These are phyloP conservation scores for Margaritispora aquatica DNA, from an alignment of 495 filamentous ascomycete genomes.

Conservation along the genomic window DNA sequence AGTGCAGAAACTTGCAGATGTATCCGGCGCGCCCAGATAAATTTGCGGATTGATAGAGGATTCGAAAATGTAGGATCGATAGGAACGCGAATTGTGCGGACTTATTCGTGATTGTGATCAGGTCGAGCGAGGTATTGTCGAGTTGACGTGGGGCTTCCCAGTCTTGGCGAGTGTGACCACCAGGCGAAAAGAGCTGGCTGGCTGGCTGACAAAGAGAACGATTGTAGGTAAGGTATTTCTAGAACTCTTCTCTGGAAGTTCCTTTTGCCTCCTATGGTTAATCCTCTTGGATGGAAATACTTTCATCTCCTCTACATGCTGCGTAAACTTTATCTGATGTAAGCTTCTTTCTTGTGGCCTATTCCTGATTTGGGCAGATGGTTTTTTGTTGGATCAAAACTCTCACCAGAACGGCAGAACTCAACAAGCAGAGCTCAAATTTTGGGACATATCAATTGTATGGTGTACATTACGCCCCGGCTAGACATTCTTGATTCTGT, in stretches of 20 bases:
- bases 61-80: neutral
- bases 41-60: neutral
- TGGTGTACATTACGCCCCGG: too few relatives aligned
- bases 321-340: neutral
- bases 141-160: conserved; percentile 11
- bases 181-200: conserved; percentile 2
- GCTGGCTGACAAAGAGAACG: neutral
- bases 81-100: neutral
- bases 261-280: too few relatives aligned
- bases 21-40: neutral
- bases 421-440: too few relatives aligned
- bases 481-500: too few relatives aligned
- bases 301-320: neutral
- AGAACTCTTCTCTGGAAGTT: neutral
- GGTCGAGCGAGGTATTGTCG: conserved; percentile 11
- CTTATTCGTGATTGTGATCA: neutral
- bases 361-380: neutral
- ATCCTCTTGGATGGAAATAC: too few relatives aligned
- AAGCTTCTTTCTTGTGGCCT: neutral
- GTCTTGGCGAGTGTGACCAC: neutral
- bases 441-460: too few relatives aligned
- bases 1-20: neutral
- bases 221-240: neutral
- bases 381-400: neutral
- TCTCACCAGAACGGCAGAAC: neutral